phyloP scores from a whole-genome alignment of 192 early-diverging fungal genomes.

The Coemansia sp. region DNA sequence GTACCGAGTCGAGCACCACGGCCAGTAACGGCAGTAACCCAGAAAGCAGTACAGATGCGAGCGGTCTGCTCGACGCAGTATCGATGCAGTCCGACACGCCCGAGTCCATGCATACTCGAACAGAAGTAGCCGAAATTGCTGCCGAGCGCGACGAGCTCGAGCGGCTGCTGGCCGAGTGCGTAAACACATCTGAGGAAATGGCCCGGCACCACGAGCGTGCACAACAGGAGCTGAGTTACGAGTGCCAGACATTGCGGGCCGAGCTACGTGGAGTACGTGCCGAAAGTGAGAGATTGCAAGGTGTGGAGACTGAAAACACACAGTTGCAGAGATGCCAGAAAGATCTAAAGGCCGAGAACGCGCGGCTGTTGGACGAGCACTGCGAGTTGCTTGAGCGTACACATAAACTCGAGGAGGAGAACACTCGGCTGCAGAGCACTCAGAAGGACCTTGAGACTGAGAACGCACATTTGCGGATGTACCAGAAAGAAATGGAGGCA shows the following conservation, averaged over 20 bases:
- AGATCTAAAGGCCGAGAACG: background rate
- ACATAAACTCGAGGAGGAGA: slow-evolving; percentile 16
- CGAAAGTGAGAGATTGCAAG: background rate
- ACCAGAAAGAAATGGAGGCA: too few species aligned
- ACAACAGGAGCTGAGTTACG: slow-evolving; percentile 23
- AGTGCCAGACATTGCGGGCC: slow-evolving; percentile 31
- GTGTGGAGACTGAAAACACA: too few species aligned
- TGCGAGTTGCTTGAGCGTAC: slow-evolving; percentile 16
- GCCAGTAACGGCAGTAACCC: slow-evolving; percentile 19
- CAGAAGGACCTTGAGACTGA: too few species aligned
- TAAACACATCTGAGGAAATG: slow-evolving; percentile 29
- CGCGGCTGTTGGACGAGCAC: slow-evolving; percentile 13
- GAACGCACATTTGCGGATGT: too few species aligned
- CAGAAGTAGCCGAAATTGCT: background rate
- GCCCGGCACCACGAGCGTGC: slow-evolving; percentile 31
- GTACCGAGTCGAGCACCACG: slow-evolving; percentile 10
- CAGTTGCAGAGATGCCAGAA: too few species aligned
- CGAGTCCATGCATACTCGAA: background rate
- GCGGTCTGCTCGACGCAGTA: slow-evolving; percentile 17
- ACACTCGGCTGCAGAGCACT: slow-evolving; percentile 21
- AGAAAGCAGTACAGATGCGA: slow-evolving; percentile 1
- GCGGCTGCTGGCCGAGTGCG: slow-evolving; percentile 37
- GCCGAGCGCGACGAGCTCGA: slow-evolving; percentile 21
- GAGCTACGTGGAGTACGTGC: slow-evolving; percentile 12
- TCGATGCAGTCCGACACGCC: slow-evolving; percentile 40